Conservation (phyloP, 176 grass and related monocot species). For the Neostapfia colusana region DNA sequence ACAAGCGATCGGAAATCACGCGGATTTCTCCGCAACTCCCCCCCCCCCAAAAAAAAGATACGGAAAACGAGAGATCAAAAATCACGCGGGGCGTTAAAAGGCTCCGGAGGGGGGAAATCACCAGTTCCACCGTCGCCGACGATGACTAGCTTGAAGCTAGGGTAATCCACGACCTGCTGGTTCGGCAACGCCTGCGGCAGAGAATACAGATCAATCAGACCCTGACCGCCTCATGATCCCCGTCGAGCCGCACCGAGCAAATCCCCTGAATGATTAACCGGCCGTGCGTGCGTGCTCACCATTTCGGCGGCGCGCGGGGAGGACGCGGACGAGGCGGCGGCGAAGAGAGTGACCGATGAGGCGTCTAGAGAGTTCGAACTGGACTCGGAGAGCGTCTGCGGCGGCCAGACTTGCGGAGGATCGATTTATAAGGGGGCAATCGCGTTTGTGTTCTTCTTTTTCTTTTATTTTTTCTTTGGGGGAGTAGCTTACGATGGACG, state of each 20-base stretch:
- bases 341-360: not conserved
- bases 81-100: not conserved
- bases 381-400: not conserved
- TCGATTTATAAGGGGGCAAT: not conserved
- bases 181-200: conserved; percentile 60
- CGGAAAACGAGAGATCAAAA: not conserved
- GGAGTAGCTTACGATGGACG: conserved; percentile 45
- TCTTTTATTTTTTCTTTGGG: too few species aligned
- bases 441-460: not conserved
- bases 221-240: too few species aligned
- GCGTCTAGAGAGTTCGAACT: conserved; percentile 31
- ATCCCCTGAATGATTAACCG: not conserved
- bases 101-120: conserved; percentile 20
- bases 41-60: too few species aligned
- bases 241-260: not conserved
- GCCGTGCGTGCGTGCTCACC: conserved; percentile 23
- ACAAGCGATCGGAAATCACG: too few species aligned
- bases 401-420: not conserved
- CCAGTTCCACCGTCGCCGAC: conserved; percentile 80
- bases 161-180: conserved; percentile 65
- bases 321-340: not conserved
- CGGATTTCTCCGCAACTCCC: not conserved
- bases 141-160: conserved; percentile 76
- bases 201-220: conserved; percentile 13
- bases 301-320: not conserved